Base-by-base conservation (phyloP, 257 asterid genomes). In the Solanum ahanhuiri region DNA sequence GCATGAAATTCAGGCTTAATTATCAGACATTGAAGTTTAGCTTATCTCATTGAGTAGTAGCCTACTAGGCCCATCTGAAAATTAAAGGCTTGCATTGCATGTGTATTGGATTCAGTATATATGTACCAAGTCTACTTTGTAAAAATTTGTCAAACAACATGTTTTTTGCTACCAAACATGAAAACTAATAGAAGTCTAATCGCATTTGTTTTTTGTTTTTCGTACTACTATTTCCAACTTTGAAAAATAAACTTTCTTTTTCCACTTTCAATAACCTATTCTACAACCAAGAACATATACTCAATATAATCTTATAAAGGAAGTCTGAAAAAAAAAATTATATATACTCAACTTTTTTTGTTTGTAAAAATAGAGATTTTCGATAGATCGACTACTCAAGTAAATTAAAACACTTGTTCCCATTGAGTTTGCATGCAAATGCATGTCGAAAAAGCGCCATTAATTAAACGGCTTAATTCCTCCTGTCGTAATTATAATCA, bases 311-410 rank as follows among this genome's bases (percentile, higher is more conserved):
- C 3, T 35, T 18, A 70, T 17, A 35, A 9, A 10, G 1, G 0
- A 63, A 22, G 0, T 22, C 2, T 20, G 4, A 57, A 58, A 63
- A 63, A 1, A 9, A 0, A n/a, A n/a, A n/a, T 9, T 5, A 0
- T 63, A 9, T n/a, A 4, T n/a, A 9, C 15, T n/a, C 31, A 1
- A 11, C 1, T 7, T 23, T n/a, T 41, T 22, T 20, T 0, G 2
- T 57, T 33, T 33, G 1, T 33, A 33, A 33, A 33, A 31, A 31
- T 33, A 33, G 35, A 33, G 35, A 33, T 33, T 33, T 33, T 33
- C 35, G 1, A 4, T 33, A 33, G 0, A 33, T 33, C 35, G 5
- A 0, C 35, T 33, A 33, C 35, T 33, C n/a, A n/a, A 41, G 54
- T 3, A 45, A 12, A 48, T 48, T 48, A 15, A 14, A 48, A 48